Base-by-base conservation (phyloP, 768 basidiomycete genomes). In the Agaricus sinodeliciosus region DNA sequence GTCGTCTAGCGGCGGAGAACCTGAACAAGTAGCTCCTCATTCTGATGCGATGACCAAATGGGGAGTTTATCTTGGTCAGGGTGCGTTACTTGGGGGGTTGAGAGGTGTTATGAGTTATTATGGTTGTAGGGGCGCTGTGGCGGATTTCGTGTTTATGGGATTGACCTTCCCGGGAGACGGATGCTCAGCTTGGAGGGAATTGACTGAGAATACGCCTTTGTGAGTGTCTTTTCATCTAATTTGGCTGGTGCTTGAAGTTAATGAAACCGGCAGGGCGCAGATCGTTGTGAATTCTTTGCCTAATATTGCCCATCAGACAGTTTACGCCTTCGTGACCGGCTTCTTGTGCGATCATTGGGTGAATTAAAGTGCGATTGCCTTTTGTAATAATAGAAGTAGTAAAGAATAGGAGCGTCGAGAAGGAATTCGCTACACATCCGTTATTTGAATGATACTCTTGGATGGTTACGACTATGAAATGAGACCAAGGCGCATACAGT, bases 341-440 rank as follows among this genome's bases (percentile, higher is more conserved):
- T 51, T 51, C 22, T 51, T 51, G 19, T 51, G 40, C 16, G 49
- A 50, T 4, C 49, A 50, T 22, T 51, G 50, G 50, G 50, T 51
- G 11, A 51, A 51, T 44, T 51, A 41, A 51, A 47, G 25, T 31
- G 31, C 16, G 15, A 16, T 9, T 3, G 31, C n/a, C 16, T 18
- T 18, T 34, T 47, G 45, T 47, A 47, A 15, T 13, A 47, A 35
- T 35, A 47, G 31, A 16, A 18, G 22, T 5, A 8, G 31, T 31
- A 31, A 31, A 7, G 31, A 5, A 2, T 31, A 31, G 3, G 11
- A 31, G 31, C 7, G 31, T 31, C 11, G 31, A 31, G 7, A 31
- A 31, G 31, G 31, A 11, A 31, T 31, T 4, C 11, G 31, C 6
- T 22, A 22, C 22, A 11, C 31, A 31, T 31, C 31, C 2, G 31